Percentiles rank a stretch among this genome's conserved stretches.
Conservation (phyloP, 2,329 filamentous ascomycete genomes). For the Sarocladium oryzae region DNA sequence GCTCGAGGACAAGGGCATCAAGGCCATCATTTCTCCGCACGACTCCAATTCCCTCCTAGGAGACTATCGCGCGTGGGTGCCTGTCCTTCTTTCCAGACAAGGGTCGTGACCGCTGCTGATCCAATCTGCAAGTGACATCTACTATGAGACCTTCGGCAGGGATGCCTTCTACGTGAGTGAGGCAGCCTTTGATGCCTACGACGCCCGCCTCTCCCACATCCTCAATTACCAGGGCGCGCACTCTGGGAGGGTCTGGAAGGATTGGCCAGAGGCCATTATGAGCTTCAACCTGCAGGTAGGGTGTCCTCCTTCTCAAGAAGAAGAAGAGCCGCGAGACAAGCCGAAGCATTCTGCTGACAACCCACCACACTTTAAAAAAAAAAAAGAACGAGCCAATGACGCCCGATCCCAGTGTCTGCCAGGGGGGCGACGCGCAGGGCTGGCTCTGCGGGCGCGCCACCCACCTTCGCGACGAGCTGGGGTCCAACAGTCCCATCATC, state of each 20-base stretch:
- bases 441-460: conserved; percentile 26
- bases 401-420: conserved; percentile 17
- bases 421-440: conserved; percentile 15
- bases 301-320: background rate
- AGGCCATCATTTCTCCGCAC: conserved; percentile 11
- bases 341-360: background rate
- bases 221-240: conserved; percentile 24
- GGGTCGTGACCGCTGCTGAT: background rate
- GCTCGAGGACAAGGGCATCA: conserved; percentile 9
- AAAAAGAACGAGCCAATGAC: conserved; percentile 26
- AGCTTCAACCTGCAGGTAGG: conserved; percentile 24
- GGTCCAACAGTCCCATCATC: conserved; percentile 20
- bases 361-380: background rate
- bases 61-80: conserved; percentile 10
- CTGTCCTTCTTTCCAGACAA: background rate
- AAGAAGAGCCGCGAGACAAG: no score
- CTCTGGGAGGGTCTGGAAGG: conserved; percentile 25
- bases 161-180: conserved; percentile 22
- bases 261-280: conserved; percentile 25
- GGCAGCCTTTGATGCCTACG: conserved; percentile 22
- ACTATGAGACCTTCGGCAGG: conserved; percentile 15
- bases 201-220: conserved; percentile 23
- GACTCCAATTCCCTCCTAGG: conserved; percentile 10
- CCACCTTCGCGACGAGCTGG: conserved; percentile 17
- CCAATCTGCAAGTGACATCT: background rate